A percentile compares a stretch with the other conserved stretches of the same genome.
These are phyloP conservation scores for Astragalus membranaceus DNA, from an alignment of 306 rosid species.

Conservation along the genomic window DNA sequence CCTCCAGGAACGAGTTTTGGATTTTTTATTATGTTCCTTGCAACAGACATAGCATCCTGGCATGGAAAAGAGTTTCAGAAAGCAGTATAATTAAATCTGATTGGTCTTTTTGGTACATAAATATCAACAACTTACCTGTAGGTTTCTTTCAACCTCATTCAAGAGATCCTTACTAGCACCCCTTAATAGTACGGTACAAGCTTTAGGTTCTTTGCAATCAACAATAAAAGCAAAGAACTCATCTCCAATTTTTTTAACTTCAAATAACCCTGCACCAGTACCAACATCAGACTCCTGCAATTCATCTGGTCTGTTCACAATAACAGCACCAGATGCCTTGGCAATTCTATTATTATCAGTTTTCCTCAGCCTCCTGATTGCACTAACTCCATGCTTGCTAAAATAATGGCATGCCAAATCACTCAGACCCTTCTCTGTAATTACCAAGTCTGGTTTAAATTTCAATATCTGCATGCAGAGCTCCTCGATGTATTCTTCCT, in stretches of 20 bases:
- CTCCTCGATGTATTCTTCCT: conserved; percentile 84
- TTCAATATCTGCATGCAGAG: conserved; percentile 80
- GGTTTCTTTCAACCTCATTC: conserved; percentile 87
- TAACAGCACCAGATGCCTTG: conserved; percentile 90
- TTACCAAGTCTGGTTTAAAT: conserved; percentile 83
- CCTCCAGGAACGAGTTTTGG: conserved; percentile 97
- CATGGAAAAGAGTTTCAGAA: conserved; percentile 24
- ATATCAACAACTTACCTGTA: conserved; percentile 52
- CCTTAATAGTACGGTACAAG: conserved; percentile 76
- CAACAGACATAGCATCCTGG: conserved; percentile 95
- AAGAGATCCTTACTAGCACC: conserved; percentile 92
- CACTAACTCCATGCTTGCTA: conserved; percentile 80
- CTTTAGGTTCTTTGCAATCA: conserved; percentile 89
- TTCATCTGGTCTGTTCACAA: conserved; percentile 92
- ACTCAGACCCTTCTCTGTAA: conserved; percentile 95
- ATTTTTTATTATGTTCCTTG: conserved; percentile 81
- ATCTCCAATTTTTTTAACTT: conserved; percentile 92
- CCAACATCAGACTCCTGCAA: conserved; percentile 92
- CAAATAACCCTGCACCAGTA: conserved; percentile 90
- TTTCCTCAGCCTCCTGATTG: conserved; percentile 88
- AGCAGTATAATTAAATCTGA: not conserved
- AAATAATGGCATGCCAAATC: conserved; percentile 93
- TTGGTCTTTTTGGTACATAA: not conserved
- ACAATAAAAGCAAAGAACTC: conserved; percentile 75
- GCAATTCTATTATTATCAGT: conserved; percentile 90